Percentiles rank a stretch among this genome's conserved stretches.
Evolutionary conservation across 2,329 filamentous ascomycete species (phyloP).

Genomic region (Salinomyces thailandicus): DNA sequence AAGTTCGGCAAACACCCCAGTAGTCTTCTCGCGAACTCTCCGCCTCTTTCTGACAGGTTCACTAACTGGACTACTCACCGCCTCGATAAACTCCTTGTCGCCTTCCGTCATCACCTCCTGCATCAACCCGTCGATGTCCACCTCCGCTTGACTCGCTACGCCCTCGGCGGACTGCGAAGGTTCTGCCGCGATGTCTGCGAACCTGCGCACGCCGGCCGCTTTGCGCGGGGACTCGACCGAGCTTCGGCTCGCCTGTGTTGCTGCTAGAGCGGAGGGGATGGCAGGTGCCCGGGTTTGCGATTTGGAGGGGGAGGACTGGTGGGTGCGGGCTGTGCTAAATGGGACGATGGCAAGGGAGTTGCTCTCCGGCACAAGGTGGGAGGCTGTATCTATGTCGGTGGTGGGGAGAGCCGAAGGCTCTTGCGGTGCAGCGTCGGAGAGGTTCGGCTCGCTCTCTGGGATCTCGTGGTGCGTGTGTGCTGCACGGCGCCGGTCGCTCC

Average conservation of each 20-base stretch:
- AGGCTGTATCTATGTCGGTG: too few species aligned
- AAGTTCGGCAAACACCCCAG: too few species aligned
- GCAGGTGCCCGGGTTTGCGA: conserved; percentile 12
- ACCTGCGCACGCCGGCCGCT: conserved; percentile 20
- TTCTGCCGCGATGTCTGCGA: conserved; percentile 23
- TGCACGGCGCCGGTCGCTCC: too few species aligned
- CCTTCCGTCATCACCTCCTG: conserved; percentile 26
- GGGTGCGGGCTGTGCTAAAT: conserved; percentile 30
- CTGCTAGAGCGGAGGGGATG: conserved; percentile 2
- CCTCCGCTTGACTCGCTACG: conserved; percentile 12
- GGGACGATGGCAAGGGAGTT: too few species aligned
- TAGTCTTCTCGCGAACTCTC: too few species aligned
- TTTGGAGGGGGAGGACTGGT: background rate
- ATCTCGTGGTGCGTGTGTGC: conserved; percentile 10
- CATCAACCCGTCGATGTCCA: conserved; percentile 24
- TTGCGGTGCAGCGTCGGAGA: too few species aligned
- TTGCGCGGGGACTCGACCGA: conserved; percentile 23
- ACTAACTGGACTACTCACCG: conserved; percentile 13
- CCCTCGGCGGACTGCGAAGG: conserved; percentile 13
- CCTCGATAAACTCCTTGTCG: conserved; percentile 26
- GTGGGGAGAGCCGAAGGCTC: conserved; percentile 5
- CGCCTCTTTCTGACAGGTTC: conserved; percentile 12
- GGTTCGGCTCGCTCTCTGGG: conserved; percentile 26
- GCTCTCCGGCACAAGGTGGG: too few species aligned
- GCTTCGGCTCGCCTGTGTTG: conserved; percentile 19